These are phyloP conservation scores for Sambucus nigra DNA, from an alignment of 129 eudicot species.

Conservation along the genomic window DNA sequence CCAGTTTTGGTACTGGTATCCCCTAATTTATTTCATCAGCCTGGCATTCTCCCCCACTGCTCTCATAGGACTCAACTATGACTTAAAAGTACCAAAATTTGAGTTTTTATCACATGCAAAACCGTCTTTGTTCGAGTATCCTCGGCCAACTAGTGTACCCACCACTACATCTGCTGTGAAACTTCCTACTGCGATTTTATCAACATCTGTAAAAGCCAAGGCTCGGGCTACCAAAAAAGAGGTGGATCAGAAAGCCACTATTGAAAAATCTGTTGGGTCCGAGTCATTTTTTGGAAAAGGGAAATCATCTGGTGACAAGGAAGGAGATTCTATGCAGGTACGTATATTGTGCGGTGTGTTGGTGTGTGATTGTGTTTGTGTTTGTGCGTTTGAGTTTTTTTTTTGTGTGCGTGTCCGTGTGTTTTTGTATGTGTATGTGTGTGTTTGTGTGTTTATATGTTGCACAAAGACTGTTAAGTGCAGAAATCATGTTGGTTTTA, in stretches of 20 bases:
- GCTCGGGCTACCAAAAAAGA: slow-evolving; percentile 90
- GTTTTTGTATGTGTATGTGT: too few relatives aligned
- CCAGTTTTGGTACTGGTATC: slow-evolving; percentile 99
- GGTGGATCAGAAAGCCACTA: slow-evolving; percentile 60
- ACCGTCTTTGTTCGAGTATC: slow-evolving; percentile 92
- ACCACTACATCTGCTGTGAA: slow-evolving; percentile 79
- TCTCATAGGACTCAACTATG: slow-evolving; percentile 77
- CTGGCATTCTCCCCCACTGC: slow-evolving; percentile 96
- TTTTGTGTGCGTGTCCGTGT: too few relatives aligned
- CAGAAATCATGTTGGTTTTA: too few relatives aligned
- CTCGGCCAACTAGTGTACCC: slow-evolving; percentile 81
- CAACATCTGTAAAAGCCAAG: slow-evolving; percentile 88
- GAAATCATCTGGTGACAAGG: slow-evolving; percentile 58
- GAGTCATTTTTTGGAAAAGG: slow-evolving; percentile 52
- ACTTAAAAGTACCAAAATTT: slow-evolving; percentile 79
- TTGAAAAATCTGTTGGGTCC: slow-evolving; percentile 29
- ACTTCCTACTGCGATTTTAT: slow-evolving; percentile 86
- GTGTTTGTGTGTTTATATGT: too few relatives aligned
- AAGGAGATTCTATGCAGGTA: slow-evolving; percentile 85
- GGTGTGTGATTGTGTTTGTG: too few relatives aligned
- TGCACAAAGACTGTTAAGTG: too few relatives aligned
- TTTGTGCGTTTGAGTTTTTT: too few relatives aligned
- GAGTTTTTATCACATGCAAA: slow-evolving; percentile 88
- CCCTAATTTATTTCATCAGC: slow-evolving; percentile 77
- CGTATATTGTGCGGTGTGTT: neutral